Percentiles rank a stretch among this genome's conserved stretches.
phyloP scores from a whole-genome alignment of 2,329 filamentous ascomycete genomes.

The Cytospora chrysosperma region DNA sequence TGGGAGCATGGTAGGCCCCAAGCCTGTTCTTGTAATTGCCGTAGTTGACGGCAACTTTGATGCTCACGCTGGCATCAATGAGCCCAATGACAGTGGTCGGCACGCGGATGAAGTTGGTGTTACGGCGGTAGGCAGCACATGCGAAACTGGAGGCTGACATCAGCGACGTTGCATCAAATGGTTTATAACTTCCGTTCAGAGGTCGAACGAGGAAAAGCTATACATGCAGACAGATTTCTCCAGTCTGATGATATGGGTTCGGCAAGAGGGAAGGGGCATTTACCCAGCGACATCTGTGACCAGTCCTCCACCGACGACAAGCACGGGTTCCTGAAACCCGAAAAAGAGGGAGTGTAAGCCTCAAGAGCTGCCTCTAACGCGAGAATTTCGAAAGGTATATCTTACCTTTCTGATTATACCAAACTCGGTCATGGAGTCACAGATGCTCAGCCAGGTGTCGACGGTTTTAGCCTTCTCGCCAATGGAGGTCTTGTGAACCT shows the following conservation, averaged over 20 bases:
- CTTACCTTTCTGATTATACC: slow-evolving; percentile 63
- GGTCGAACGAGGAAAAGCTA: neutral
- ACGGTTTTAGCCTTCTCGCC: slow-evolving; percentile 75
- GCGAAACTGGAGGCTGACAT: slow-evolving; percentile 52
- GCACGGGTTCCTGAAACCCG: slow-evolving; percentile 58
- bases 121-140: slow-evolving; percentile 69
- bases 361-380: neutral
- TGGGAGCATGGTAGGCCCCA: slow-evolving; percentile 70
- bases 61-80: slow-evolving; percentile 72
- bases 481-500: slow-evolving; percentile 71
- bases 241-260: slow-evolving; percentile 26
- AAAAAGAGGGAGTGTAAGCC: too few species aligned
- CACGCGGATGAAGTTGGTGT: slow-evolving; percentile 71
- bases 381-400: neutral
- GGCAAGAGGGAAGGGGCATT: slow-evolving; percentile 32
- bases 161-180: slow-evolving; percentile 20
- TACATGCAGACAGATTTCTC: neutral
- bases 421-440: slow-evolving; percentile 73
- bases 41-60: slow-evolving; percentile 78
- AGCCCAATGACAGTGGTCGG: slow-evolving; percentile 74
- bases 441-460: slow-evolving; percentile 66
- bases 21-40: slow-evolving; percentile 74
- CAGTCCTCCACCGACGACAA: slow-evolving; percentile 66
- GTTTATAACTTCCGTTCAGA: neutral
- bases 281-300: slow-evolving; percentile 75